Conservation (phyloP, 2,329 filamentous ascomycete genomes). For the Coleophoma cylindrospora region DNA sequence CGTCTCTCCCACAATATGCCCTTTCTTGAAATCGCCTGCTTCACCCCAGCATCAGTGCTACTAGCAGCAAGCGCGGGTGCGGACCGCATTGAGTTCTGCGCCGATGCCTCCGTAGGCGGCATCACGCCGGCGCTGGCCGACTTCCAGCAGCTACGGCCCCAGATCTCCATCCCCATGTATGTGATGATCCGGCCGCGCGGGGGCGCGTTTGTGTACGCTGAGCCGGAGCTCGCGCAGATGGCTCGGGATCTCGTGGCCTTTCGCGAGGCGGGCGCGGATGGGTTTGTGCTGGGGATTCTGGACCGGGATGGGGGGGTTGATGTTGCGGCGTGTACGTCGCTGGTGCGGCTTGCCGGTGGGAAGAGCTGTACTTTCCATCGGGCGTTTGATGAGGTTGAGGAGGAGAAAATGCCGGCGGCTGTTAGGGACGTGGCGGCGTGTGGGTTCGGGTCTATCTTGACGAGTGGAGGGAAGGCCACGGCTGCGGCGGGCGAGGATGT, state of each 20-base stretch:
- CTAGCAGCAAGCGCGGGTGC: conserved; percentile 36
- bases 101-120: conserved; percentile 33
- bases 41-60: conserved; percentile 36
- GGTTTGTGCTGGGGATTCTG: conserved; percentile 48
- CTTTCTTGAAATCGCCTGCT: conserved; percentile 42
- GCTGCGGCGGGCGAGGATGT: conserved; percentile 12
- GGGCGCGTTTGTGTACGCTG: conserved; percentile 37
- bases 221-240: conserved; percentile 38
- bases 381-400: conserved; percentile 40
- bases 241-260: conserved; percentile 30
- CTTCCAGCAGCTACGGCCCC: conserved; percentile 20
- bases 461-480: conserved; percentile 34
- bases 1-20: not conserved
- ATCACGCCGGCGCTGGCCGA: conserved; percentile 29
- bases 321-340: conserved; percentile 29
- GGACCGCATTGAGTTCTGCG: conserved; percentile 46
- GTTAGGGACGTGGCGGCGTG: conserved; percentile 17
- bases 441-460: conserved; percentile 42
- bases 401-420: conserved; percentile 2
- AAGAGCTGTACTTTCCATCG: conserved; percentile 49
- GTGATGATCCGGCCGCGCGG: conserved; percentile 48
- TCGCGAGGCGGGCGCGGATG: conserved; percentile 29
- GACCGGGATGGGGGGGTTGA: conserved; percentile 30
- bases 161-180: conserved; percentile 34
- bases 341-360: conserved; percentile 33